Conservation (phyloP, 177 flowering plant species). For the Vitis hybrid region DNA sequence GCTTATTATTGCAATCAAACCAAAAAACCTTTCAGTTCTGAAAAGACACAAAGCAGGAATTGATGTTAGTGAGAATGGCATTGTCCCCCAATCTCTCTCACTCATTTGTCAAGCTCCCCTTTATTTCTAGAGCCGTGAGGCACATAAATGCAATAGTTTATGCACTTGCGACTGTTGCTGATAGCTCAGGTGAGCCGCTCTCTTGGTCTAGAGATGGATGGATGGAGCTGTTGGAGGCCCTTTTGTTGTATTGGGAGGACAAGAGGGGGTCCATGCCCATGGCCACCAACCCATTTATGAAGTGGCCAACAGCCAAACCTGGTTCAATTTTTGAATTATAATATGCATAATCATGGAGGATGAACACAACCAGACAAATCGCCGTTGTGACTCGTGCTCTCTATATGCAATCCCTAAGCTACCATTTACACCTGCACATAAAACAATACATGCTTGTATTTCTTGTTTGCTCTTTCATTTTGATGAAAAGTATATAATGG, state of each 20-base stretch:
- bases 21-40: conserved; percentile 15
- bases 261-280: conserved; percentile 14
- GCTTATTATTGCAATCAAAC: conserved; percentile 8
- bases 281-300: conserved; percentile 11
- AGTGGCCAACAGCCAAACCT: conserved; percentile 46
- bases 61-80: conserved; percentile 16
- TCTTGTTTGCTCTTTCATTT: not conserved
- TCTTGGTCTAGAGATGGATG: not conserved
- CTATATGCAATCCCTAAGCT: conserved; percentile 30
- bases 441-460: conserved; percentile 4
- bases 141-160: conserved; percentile 12
- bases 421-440: conserved; percentile 12
- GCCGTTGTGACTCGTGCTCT: conserved; percentile 26
- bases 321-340: conserved; percentile 14
- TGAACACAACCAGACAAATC: conserved; percentile 25
- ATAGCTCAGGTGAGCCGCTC: conserved; percentile 12
- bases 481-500: conserved; percentile 8
- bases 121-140: conserved; percentile 25
- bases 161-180: conserved; percentile 18
- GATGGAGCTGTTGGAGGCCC: conserved; percentile 6
- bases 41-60: conserved; percentile 35
- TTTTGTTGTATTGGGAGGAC: conserved; percentile 11
- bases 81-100: conserved; percentile 21
- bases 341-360: conserved; percentile 19
- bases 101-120: conserved; percentile 12